Evolutionary conservation across 1,284 basidiomycete species (phyloP).

Genomic region (Entoloma clypeatum): DNA sequence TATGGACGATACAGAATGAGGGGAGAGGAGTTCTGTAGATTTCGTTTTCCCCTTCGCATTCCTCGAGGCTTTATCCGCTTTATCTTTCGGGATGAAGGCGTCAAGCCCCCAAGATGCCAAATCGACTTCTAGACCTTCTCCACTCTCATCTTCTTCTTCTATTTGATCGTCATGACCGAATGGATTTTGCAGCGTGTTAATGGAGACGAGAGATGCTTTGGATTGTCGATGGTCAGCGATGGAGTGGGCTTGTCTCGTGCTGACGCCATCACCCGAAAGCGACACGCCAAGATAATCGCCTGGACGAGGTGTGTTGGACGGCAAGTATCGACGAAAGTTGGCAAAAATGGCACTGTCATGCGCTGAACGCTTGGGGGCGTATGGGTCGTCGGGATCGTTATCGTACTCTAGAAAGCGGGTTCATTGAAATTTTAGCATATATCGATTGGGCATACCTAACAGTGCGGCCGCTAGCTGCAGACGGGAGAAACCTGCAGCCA

Average conservation of each 20-base stretch:
- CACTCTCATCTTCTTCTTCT: conserved; percentile 51
- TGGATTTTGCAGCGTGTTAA: conserved; percentile 64
- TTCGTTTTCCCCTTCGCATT: conserved; percentile 44
- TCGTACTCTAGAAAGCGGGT: conserved; percentile 61
- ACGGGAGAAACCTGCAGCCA: conserved; percentile 64
- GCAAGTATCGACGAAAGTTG: conserved; percentile 57
- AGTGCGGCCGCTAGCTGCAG: conserved; percentile 77
- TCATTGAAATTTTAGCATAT: background rate
- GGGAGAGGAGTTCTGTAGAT: conserved; percentile 47
- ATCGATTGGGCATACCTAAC: conserved; percentile 47
- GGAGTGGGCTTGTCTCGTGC: conserved; percentile 43
- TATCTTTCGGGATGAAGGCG: conserved; percentile 66
- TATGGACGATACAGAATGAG: conserved; percentile 39
- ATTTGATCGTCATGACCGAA: conserved; percentile 59
- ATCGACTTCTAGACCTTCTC: conserved; percentile 67
- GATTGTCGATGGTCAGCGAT: conserved; percentile 41
- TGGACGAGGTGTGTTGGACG: conserved; percentile 39
- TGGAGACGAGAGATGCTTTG: conserved; percentile 48
- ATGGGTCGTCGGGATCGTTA: conserved; percentile 68
- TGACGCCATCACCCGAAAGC: conserved; percentile 30
- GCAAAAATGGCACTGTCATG: conserved; percentile 81
- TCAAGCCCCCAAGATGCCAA: conserved; percentile 80
- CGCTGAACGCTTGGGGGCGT: conserved; percentile 56
- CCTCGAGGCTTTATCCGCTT: conserved; percentile 50
- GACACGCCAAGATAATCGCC: conserved; percentile 68